Conservation (phyloP, 805 yeast species). For the Ogataea saltuana region DNA sequence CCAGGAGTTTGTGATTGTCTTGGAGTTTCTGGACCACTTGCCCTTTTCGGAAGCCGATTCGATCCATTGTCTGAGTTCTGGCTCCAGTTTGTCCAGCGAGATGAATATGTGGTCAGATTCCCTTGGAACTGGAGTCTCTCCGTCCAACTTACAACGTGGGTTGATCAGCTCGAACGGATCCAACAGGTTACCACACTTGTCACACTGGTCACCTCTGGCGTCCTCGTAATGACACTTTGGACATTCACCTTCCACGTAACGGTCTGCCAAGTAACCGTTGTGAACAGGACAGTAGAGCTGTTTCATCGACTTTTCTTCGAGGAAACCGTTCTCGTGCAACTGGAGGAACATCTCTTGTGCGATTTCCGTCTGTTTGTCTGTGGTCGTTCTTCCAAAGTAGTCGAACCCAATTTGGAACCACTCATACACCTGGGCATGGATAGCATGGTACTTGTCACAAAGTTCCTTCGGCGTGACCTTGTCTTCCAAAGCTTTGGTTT, state of each 20-base stretch:
- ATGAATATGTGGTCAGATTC: conserved; percentile 85
- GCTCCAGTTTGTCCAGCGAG: conserved; percentile 81
- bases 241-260: conserved; percentile 97
- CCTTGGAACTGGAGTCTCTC: conserved; percentile 74
- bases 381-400: conserved; percentile 94
- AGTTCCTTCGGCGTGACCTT: conserved; percentile 82
- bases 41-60: conserved; percentile 67
- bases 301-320: conserved; percentile 84
- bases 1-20: conserved; percentile 90
- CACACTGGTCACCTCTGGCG: conserved; percentile 99
- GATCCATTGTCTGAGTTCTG: conserved; percentile 71
- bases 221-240: conserved; percentile 94
- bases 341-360: conserved; percentile 90
- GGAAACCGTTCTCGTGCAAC: conserved; percentile 69
- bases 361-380: conserved; percentile 86
- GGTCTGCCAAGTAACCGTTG: conserved; percentile 89
- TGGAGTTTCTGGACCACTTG: conserved; percentile 89
- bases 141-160: conserved; percentile 94
- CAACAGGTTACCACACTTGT: conserved; percentile 85
- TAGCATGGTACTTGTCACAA: conserved; percentile 85
- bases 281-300: conserved; percentile 92
- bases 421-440: conserved; percentile 88
- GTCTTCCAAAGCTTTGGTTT: conserved; percentile 96
- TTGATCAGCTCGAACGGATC: conserved; percentile 91
- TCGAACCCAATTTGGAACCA: conserved; percentile 98